Evolutionary conservation across 73 alveolate genomes (phyloP).

Genomic region (Blepharisma japonicum): DNA sequence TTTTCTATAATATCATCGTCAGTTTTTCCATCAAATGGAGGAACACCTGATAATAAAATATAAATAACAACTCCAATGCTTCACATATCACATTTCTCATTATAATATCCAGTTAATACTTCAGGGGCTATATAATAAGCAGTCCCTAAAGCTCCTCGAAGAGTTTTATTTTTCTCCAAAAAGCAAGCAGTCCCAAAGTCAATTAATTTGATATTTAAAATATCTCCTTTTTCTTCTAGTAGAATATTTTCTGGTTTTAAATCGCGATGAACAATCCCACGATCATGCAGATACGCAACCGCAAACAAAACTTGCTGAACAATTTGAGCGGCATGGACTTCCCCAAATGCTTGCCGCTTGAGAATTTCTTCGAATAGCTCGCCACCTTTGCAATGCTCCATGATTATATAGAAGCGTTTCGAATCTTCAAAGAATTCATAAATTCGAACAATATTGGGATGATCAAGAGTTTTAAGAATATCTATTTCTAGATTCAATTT

Average conservation of each 20-base stretch:
- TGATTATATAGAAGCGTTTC: slow-evolving; percentile 33
- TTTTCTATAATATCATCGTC: slow-evolving; percentile 63
- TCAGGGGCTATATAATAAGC: slow-evolving; percentile 56
- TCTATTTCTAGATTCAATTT: slow-evolving; percentile 29
- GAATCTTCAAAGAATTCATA: slow-evolving; percentile 38
- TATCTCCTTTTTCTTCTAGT: slow-evolving; percentile 52
- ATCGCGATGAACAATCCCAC: slow-evolving; percentile 52
- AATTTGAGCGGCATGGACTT: slow-evolving; percentile 29
- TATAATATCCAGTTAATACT: slow-evolving; percentile 37
- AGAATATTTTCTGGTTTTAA: slow-evolving; percentile 58
- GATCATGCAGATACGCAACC: slow-evolving; percentile 43
- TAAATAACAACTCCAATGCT: slow-evolving; percentile 45
- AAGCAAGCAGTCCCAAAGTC: slow-evolving; percentile 31
- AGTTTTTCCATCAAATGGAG: slow-evolving; percentile 81
- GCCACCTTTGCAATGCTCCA: slow-evolving; percentile 40
- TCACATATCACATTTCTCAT: slow-evolving; percentile 51
- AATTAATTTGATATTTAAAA: slow-evolving; percentile 34
- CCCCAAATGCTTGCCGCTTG: slow-evolving; percentile 19
- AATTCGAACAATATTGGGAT: slow-evolving; percentile 38
- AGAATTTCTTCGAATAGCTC: slow-evolving; percentile 27
- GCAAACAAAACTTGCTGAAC: slow-evolving; percentile 32
- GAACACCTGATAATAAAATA: slow-evolving; percentile 68
- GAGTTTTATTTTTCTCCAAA: slow-evolving; percentile 11
- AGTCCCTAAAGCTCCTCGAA: slow-evolving; percentile 50
- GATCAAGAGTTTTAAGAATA: slow-evolving; percentile 28